Evolutionary conservation across 2,329 filamentous ascomycete species (phyloP).

Genomic region (Pyricularia sp.): DNA sequence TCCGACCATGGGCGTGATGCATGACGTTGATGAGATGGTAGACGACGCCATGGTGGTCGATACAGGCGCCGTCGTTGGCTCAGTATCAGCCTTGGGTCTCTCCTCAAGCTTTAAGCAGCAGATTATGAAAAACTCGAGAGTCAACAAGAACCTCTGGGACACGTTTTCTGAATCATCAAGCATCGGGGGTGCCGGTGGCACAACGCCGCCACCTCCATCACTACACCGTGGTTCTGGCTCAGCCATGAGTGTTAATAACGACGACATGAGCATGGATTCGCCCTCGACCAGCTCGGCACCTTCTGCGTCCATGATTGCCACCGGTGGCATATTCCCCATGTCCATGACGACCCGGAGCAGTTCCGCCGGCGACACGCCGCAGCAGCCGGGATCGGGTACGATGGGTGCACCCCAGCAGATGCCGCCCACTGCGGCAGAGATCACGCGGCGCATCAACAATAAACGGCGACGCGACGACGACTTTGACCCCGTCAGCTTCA

Average conservation of each 20-base stretch:
- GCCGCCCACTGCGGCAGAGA: constrained; percentile 59
- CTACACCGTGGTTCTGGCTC: constrained; percentile 49
- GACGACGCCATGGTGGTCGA: constrained; percentile 63
- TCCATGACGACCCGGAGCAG: constrained; percentile 17
- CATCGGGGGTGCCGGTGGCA: constrained; percentile 29
- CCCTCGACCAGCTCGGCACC: constrained; percentile 28
- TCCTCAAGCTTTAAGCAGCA: constrained; percentile 69
- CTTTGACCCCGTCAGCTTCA: constrained; percentile 79
- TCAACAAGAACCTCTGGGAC: constrained; percentile 68
- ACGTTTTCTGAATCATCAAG: constrained; percentile 61
- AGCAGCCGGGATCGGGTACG: constrained; percentile 11
- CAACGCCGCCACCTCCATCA: constrained; percentile 51
- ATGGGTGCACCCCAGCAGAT: neutral
- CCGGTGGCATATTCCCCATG: constrained; percentile 17
- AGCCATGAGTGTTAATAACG: constrained; percentile 41
- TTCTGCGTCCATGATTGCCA: constrained; percentile 15
- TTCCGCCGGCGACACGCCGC: constrained; percentile 27
- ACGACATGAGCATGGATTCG: constrained; percentile 66
- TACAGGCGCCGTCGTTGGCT: constrained; percentile 22
- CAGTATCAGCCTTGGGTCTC: constrained; percentile 28
- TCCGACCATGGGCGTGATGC: constrained; percentile 53
- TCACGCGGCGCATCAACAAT: constrained; percentile 67
- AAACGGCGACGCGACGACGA: constrained; percentile 78
- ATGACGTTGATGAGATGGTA: constrained; percentile 38
- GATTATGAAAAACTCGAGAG: constrained; percentile 60